These are phyloP conservation scores for Dothideomycetes sp. DNA, from an alignment of 2,329 filamentous ascomycete genomes.

Conservation along the genomic window DNA sequence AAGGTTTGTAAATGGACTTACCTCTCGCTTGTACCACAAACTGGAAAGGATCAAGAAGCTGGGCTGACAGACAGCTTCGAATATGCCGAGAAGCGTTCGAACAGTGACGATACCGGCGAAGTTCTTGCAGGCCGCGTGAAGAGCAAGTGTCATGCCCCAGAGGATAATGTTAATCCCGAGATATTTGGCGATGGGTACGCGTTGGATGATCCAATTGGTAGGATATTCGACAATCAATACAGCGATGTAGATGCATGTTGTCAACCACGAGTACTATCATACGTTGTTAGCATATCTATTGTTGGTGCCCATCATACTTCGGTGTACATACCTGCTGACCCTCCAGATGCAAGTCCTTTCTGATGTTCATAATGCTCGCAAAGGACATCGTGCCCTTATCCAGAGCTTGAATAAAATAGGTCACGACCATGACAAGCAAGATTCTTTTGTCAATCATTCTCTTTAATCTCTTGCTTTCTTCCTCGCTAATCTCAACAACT, in stretches of 20 bases:
- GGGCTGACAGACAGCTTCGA: constrained; percentile 60
- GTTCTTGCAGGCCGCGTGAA: constrained; percentile 49
- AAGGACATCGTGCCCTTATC: constrained; percentile 58
- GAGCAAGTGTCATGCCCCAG: constrained; percentile 51
- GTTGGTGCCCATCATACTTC: background rate
- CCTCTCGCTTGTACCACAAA: constrained; percentile 59
- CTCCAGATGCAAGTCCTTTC: constrained; percentile 22
- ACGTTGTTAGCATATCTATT: background rate
- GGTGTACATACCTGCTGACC: constrained; percentile 23
- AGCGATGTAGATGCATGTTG: constrained; percentile 63
- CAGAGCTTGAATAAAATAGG: constrained; percentile 61
- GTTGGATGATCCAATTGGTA: constrained; percentile 52
- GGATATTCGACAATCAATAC: constrained; percentile 63
- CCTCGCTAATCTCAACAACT: constrained; percentile 45
- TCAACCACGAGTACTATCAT: constrained; percentile 56
- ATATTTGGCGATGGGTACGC: constrained; percentile 50
- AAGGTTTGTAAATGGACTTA: too few relatives aligned
- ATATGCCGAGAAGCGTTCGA: constrained; percentile 57
- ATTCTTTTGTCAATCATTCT: constrained; percentile 57
- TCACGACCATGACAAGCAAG: constrained; percentile 58
- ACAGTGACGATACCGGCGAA: constrained; percentile 50
- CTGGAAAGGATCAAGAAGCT: constrained; percentile 55
- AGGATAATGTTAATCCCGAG: constrained; percentile 51
- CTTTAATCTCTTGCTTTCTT: constrained; percentile 51
- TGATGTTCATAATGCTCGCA: constrained; percentile 25